Base-by-base conservation (phyloP, 495 filamentous ascomycete genomes). In the Penicillium roqueforti region DNA sequence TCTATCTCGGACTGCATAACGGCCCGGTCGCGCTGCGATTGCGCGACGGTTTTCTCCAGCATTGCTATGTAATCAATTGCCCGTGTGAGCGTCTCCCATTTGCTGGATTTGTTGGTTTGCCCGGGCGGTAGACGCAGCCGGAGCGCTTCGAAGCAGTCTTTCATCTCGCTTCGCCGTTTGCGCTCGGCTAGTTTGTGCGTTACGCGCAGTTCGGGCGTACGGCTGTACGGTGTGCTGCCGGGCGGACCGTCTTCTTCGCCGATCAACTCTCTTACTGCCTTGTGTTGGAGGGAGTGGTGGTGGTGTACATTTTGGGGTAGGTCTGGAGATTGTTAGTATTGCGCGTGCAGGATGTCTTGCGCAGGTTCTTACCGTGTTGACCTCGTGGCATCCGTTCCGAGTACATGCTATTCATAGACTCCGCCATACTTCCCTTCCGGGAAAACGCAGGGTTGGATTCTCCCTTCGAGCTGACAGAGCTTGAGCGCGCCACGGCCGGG, bases 141-240 rank as follows among this genome's bases (percentile, higher is more conserved):
- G 22, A 99, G 72, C 41, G 86, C 80, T 57, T 99, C 93, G 66
- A 97, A 97, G 6, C 97, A 79, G 64, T 92, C 87, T 70, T 99
- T 99, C 93, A 99, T 97, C 67, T 99, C 93, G 44, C 90, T 96
- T 31, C 93, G 83, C 14, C 93, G 86, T 72, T 97, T 99, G 32
- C 93, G 81, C 72, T 99, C 93, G 6, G 93, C 93, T 41, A 97
- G 77, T 65, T 99, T 99, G 60, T 99, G 93, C 44, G 89, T 96
- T 29, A 96, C 85, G 34, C 93, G 80, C n/a, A 97, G 77, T 68
- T 97, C 93, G 7, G 93, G 93, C 2, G 93, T 99, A 39, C 93
- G 78, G 62, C 91, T 96, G 67, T 97, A 99, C 0, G 90, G 90
- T 19, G 88, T 87, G 10, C 73, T 77, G 36, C 82, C 80, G 6